Base-by-base conservation (phyloP, 805 yeast genomes). In the Tetrapisispora nanseiensis region DNA sequence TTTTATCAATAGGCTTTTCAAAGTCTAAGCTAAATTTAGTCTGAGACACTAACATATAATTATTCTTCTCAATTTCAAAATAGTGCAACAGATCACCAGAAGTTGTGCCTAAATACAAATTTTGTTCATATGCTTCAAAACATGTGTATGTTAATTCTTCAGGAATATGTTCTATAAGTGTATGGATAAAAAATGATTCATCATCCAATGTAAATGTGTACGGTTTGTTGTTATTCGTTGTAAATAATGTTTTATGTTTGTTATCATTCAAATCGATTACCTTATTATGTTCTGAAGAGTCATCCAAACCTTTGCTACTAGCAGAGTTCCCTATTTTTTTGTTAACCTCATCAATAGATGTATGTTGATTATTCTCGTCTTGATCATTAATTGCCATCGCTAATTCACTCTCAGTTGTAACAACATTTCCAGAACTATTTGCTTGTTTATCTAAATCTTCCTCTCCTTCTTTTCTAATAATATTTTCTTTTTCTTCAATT, bases 1-100 rank as follows among this genome's bases (percentile, higher is more conserved):
- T 54, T 30, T 49, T 52, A 18, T 51, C 54, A 22, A 61, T 52
- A 4, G 54, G 50, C 8, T 27, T 26, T 16, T 45, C 22, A 9
- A 35, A 29, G 11, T 47, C 54, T 4, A 45, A 39, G 40, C 52
- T 50, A 31, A 58, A 56, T 27, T 56, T 51, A 1, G 59, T 52
- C 30, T 56, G 53, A 2, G 65, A 57, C 6, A 61, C 59, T 19
- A 61, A 44, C 49, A 59, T 49, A 31, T 52, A 61, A 37, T 59
- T 57, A 7, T 50, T 51, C 21, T 48, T 50, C 37, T 59, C 63
- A 20, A 61, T 52, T 37, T 61, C 66, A 42, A 56, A 60, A 36
- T 59, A 61, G 38, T 61, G 66, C 34, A 61, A 32, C 13, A 61
- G 45, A 22, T 57, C 63, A 20, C 66, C 66, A 3, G 48, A 45